A percentile compares a stretch with the other conserved stretches of the same genome.
Evolutionary conservation across 371 early-diverging fungal species (phyloP).

Genomic region (Dichotomocladium elegans): DNA sequence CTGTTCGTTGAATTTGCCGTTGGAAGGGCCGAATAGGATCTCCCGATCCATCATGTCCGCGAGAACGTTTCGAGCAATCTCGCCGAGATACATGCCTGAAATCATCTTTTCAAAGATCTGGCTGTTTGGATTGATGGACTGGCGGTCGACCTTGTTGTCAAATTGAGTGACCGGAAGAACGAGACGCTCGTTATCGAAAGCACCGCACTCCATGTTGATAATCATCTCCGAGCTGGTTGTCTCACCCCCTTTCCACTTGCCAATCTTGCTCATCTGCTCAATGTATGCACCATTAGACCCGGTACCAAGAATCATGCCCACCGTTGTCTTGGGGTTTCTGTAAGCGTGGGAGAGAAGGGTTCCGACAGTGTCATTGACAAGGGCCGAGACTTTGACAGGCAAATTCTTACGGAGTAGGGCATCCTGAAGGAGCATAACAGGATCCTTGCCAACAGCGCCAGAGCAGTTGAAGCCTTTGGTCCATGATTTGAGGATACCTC

Average conservation of each 20-base stretch:
- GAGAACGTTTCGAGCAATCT: slow-evolving; percentile 78
- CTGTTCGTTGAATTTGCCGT: slow-evolving; percentile 30
- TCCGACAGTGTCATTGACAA: slow-evolving; percentile 97
- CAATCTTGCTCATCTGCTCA: slow-evolving; percentile 68
- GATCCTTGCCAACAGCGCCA: slow-evolving; percentile 85
- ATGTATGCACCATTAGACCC: slow-evolving; percentile 96
- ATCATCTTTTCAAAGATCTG: slow-evolving; percentile 95
- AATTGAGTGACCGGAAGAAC: slow-evolving; percentile 81
- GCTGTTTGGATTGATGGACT: slow-evolving; percentile 72
- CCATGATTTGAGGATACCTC: slow-evolving; percentile 83
- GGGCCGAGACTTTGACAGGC: slow-evolving; percentile 76
- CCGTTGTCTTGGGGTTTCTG: slow-evolving; percentile 70
- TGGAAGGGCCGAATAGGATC: slow-evolving; percentile 55
- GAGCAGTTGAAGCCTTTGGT: slow-evolving; percentile 87
- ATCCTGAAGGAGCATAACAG: slow-evolving; percentile 80
- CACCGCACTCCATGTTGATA: slow-evolving; percentile 92
- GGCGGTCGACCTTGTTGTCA: slow-evolving; percentile 83
- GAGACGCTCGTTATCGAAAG: slow-evolving; percentile 75
- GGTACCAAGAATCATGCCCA: slow-evolving; percentile 94
- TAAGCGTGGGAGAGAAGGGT: slow-evolving; percentile 89
- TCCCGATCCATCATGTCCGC: slow-evolving; percentile 81
- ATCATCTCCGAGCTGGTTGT: slow-evolving; percentile 70
- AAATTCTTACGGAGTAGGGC: slow-evolving; percentile 74
- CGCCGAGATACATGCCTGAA: slow-evolving; percentile 94
- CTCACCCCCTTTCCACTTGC: slow-evolving; percentile 63